Conservation (phyloP, 2,329 filamentous ascomycete species). For the Cercospora sp. region DNA sequence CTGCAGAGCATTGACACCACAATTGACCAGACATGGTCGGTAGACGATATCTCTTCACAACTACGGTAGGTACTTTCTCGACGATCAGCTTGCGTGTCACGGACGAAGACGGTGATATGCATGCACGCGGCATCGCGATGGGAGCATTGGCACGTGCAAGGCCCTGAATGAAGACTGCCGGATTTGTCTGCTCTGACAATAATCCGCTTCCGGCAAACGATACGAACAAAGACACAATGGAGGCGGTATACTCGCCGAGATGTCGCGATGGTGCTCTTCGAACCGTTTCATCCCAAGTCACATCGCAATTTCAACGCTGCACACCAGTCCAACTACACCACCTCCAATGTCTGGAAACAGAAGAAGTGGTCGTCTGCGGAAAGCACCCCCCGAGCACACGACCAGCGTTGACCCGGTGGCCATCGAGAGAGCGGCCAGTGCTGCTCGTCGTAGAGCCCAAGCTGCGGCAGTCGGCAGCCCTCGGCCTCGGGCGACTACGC, state of each 20-base stretch:
- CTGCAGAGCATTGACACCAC: not conserved
- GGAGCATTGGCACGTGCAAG: not conserved
- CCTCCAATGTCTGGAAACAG: not conserved
- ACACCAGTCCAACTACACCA: not conserved
- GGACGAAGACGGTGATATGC: not conserved
- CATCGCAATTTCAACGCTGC: not conserved
- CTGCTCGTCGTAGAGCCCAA: not conserved
- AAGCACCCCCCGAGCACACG: not conserved
- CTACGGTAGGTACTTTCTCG: not conserved
- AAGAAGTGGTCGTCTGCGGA: not conserved
- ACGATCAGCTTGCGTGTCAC: not conserved
- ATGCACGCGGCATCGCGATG: not conserved
- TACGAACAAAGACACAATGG: not conserved
- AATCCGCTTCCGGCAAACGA: not conserved
- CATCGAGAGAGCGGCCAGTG: not conserved
- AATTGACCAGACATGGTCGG: not conserved
- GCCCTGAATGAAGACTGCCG: not conserved
- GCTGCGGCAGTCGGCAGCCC: not conserved
- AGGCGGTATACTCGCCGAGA: not conserved
- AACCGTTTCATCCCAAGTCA: not conserved
- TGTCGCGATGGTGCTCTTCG: not conserved
- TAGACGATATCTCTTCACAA: not conserved
- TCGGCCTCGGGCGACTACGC: not conserved
- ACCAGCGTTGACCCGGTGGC: not conserved
- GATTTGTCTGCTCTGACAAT: not conserved